Evolutionary conservation across 129 eudicot genomes (phyloP).

Genomic region (Cynara cardunculus): DNA sequence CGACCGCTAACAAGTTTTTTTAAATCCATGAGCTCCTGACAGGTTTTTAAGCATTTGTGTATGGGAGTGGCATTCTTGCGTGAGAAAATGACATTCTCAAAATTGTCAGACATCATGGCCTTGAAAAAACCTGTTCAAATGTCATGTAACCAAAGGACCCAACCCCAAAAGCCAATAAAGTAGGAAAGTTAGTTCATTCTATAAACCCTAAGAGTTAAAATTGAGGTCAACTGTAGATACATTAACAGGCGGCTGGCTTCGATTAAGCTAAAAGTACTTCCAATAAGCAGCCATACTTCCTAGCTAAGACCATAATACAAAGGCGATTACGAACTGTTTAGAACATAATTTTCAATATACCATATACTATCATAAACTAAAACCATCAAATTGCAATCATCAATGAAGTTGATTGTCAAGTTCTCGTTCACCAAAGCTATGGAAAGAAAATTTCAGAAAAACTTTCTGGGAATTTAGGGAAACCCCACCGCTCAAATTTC

Average conservation of each 20-base stretch:
- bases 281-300: not conserved
- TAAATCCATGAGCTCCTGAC: too few species aligned
- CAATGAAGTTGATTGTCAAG: not conserved
- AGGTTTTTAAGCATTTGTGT: too few species aligned
- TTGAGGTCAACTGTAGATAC: not conserved
- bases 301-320: not conserved
- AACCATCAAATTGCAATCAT: not conserved
- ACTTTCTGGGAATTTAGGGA: not conserved
- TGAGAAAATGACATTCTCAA: too few species aligned
- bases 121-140: too few species aligned
- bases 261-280: not conserved
- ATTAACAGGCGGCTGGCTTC: not conserved
- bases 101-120: too few species aligned
- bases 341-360: not conserved
- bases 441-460: not conserved
- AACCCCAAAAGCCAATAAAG: not conserved
- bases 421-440: not conserved
- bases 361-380: not conserved
- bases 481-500: not conserved
- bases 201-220: constrained; percentile 4
- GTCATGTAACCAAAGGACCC: too few species aligned
- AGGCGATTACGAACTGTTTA: not conserved
- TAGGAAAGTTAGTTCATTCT: not conserved
- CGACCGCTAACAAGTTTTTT: too few species aligned
- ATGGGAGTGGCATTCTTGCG: too few species aligned